These are phyloP conservation scores for Backusella tarrabulga DNA, from an alignment of 192 early-diverging fungal genomes.

Conservation along the genomic window DNA sequence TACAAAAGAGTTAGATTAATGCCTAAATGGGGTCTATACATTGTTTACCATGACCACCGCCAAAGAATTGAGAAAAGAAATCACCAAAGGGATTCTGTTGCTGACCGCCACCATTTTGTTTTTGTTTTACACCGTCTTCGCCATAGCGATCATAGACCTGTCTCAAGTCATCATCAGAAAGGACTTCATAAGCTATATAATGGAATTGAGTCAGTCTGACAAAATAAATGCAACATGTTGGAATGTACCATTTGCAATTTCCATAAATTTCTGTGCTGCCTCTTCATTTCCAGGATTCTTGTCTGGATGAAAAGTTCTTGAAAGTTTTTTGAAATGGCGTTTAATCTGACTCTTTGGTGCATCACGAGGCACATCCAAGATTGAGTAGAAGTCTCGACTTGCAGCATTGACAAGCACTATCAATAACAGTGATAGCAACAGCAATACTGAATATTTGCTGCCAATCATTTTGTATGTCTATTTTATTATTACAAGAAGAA, in stretches of 20 bases:
- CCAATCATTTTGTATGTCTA: background rate
- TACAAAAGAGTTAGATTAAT: background rate
- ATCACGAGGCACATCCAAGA: constrained; percentile 77
- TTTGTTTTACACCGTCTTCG: constrained; percentile 89
- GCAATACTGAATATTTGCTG: background rate
- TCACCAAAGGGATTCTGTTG: constrained; percentile 94
- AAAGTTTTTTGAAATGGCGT: constrained; percentile 88
- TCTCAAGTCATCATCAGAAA: constrained; percentile 1
- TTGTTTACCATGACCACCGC: constrained; percentile 36
- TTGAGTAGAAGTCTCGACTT: constrained; percentile 31
- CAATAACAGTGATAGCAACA: background rate
- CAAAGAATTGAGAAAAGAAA: constrained; percentile 92
- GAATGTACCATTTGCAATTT: constrained; percentile 7
- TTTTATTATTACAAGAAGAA: too few relatives aligned
- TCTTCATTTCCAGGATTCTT: constrained; percentile 77
- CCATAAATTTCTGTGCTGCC: constrained; percentile 17
- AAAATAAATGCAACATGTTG: background rate
- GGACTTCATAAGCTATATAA: constrained; percentile 84
- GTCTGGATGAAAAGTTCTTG: constrained; percentile 86
- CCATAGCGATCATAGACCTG: constrained; percentile 94
- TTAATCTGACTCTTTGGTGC: constrained; percentile 87
- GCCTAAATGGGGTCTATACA: background rate
- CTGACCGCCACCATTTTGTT: constrained; percentile 42
- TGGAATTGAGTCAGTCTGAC: too few relatives aligned
- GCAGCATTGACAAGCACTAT: constrained; percentile 12